Conservation (phyloP, 106 monocot genomes). For the Agapanthus africanus region DNA sequence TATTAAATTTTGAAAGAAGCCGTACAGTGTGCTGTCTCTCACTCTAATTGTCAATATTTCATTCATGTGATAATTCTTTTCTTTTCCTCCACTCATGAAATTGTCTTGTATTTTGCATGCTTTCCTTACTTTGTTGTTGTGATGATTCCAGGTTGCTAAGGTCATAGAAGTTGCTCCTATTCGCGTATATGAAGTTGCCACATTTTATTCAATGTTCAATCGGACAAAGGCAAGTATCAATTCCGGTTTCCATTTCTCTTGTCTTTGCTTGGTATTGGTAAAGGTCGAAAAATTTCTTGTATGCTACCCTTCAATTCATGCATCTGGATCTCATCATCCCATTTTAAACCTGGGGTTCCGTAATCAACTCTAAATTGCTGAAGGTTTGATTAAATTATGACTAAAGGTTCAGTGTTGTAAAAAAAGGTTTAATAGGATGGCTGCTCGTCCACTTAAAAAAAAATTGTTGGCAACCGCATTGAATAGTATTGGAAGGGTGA, state of each 20-base stretch:
- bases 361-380: background rate
- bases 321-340: slow-evolving; percentile 2
- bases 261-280: background rate
- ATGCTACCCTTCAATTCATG: background rate
- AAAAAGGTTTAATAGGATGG: no score
- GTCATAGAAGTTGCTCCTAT: slow-evolving; percentile 90
- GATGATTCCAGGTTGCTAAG: slow-evolving; percentile 66
- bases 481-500: no score
- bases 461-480: no score
- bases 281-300: background rate
- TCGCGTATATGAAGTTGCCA: slow-evolving; percentile 94
- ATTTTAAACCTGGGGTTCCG: background rate
- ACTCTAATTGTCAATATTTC: background rate
- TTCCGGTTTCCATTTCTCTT: background rate
- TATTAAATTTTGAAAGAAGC: background rate
- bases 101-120: background rate
- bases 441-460: no score
- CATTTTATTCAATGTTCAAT: slow-evolving; percentile 98
- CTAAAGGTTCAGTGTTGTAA: no score
- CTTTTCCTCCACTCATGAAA: no score
- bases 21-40: background rate
- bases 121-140: background rate
- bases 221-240: slow-evolving; percentile 47
- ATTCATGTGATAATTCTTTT: background rate
- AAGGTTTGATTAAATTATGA: background rate